Percentiles rank a stretch among this genome's conserved stretches.
Conservation (phyloP, 257 asterid species). For the Paulownia fortunei region DNA sequence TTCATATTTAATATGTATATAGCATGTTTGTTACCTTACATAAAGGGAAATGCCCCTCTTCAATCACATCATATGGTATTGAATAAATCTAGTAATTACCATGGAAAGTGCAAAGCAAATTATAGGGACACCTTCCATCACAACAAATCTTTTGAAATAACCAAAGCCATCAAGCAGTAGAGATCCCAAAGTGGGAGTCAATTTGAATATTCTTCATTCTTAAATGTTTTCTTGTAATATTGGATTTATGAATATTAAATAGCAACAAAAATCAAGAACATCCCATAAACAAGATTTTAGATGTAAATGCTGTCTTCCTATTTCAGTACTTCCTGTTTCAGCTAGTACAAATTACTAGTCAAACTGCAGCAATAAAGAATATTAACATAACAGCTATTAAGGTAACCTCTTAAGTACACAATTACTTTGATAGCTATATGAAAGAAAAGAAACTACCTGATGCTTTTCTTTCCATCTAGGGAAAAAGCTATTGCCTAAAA, state of each 20-base stretch:
- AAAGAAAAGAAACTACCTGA: conserved; percentile 60
- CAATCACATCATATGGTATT: no score
- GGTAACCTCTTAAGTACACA: neutral
- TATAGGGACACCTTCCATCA: neutral
- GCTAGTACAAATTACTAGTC: neutral
- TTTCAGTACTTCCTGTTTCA: neutral
- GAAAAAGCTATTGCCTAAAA: conserved; percentile 81
- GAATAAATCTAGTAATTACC: no score
- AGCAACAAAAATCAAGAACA: neutral
- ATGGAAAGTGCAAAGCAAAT: no score
- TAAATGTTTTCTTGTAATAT: neutral
- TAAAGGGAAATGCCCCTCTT: no score
- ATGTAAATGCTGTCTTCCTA: neutral
- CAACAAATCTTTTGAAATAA: neutral
- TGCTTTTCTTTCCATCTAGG: conserved; percentile 99
- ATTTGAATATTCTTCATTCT: neutral
- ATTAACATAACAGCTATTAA: neutral
- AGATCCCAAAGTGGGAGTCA: neutral
- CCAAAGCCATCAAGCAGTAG: neutral
- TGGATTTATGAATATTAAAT: neutral
- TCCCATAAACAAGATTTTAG: neutral
- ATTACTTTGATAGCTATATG: neutral
- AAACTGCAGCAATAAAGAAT: neutral
- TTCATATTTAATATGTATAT: no score
- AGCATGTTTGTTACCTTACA: no score